Percentiles rank a stretch among this genome's conserved stretches.
Conservation (phyloP, 2,329 filamentous ascomycete genomes). For the Sclerotinia sclerotiorum region DNA sequence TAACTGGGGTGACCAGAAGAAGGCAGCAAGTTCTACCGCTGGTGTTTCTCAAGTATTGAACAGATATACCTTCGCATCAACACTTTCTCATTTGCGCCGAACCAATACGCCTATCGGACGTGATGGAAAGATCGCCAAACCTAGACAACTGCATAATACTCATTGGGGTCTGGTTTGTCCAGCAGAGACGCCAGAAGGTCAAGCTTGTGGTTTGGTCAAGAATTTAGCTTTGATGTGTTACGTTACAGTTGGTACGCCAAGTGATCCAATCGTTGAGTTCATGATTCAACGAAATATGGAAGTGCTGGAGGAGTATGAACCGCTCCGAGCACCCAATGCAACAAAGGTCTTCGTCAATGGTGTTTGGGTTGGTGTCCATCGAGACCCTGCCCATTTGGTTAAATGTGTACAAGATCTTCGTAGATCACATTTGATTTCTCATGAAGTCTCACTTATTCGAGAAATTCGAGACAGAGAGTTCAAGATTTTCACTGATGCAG, state of each 20-base stretch:
- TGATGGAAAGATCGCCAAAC: constrained; percentile 97
- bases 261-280: constrained; percentile 87
- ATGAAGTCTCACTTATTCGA: constrained; percentile 90
- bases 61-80: constrained; percentile 95
- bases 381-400: constrained; percentile 83
- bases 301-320: constrained; percentile 91
- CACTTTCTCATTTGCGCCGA: constrained; percentile 90
- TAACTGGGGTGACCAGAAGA: constrained; percentile 99
- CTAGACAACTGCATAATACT: constrained; percentile 95
- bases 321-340: constrained; percentile 79
- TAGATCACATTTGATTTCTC: constrained; percentile 78
- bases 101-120: constrained; percentile 97
- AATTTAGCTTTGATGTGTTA: constrained; percentile 98
- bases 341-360: constrained; percentile 99
- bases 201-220: constrained; percentile 97
- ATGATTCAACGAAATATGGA: constrained; percentile 97
- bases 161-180: constrained; percentile 98
- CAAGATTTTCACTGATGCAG: constrained; percentile 97
- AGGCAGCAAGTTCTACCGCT: constrained; percentile 89
- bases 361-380: constrained; percentile 94
- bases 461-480: constrained; percentile 98
- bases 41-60: constrained; percentile 98
- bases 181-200: constrained; percentile 95
- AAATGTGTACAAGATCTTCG: constrained; percentile 74
- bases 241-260: constrained; percentile 90